Percentiles rank a stretch among this genome's conserved stretches.
These are phyloP conservation scores for Calonectria montana DNA, from an alignment of 2,329 filamentous ascomycete species.

Conservation along the genomic window DNA sequence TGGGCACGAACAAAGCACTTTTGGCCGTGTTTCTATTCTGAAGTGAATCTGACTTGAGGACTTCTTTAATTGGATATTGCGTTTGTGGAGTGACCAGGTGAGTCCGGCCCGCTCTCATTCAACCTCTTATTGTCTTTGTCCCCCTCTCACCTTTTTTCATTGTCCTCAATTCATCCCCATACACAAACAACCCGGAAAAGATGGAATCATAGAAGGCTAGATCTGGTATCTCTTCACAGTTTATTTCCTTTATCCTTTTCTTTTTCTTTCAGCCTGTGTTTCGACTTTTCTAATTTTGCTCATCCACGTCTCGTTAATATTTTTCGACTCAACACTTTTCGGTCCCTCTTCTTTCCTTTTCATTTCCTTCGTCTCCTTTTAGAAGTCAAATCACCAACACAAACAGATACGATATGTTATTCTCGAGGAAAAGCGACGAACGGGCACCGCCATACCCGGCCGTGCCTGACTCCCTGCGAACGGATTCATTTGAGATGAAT, in stretches of 20 bases:
- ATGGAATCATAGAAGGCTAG: constrained; percentile 44
- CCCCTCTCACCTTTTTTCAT: constrained; percentile 30
- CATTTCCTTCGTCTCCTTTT: constrained; percentile 23
- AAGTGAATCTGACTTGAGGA: constrained; percentile 24
- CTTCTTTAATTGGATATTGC: constrained; percentile 34
- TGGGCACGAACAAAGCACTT: constrained; percentile 28
- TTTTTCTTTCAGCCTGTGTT: constrained; percentile 17
- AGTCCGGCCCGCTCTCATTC: constrained; percentile 26
- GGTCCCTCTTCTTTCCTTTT: constrained; percentile 7
- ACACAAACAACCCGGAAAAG: constrained; percentile 30
- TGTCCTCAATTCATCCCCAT: constrained; percentile 28
- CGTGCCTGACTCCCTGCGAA: constrained; percentile 51
- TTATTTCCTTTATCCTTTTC: constrained; percentile 19
- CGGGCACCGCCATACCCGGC: constrained; percentile 48
- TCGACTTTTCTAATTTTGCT: constrained; percentile 27
- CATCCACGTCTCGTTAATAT: constrained; percentile 20
- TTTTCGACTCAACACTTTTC: constrained; percentile 12
- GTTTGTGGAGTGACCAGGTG: constrained; percentile 40
- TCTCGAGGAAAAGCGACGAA: constrained; percentile 48
- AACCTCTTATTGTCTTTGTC: constrained; percentile 42
- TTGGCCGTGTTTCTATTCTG: constrained; percentile 26
- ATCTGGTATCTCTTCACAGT: constrained; percentile 25
- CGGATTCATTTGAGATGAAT: constrained; percentile 51
- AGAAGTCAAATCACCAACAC: constrained; percentile 39
- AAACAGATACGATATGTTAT: constrained; percentile 51